phyloP scores from a whole-genome alignment of 495 filamentous ascomycete genomes.

The Talaromyces borbonicus region DNA sequence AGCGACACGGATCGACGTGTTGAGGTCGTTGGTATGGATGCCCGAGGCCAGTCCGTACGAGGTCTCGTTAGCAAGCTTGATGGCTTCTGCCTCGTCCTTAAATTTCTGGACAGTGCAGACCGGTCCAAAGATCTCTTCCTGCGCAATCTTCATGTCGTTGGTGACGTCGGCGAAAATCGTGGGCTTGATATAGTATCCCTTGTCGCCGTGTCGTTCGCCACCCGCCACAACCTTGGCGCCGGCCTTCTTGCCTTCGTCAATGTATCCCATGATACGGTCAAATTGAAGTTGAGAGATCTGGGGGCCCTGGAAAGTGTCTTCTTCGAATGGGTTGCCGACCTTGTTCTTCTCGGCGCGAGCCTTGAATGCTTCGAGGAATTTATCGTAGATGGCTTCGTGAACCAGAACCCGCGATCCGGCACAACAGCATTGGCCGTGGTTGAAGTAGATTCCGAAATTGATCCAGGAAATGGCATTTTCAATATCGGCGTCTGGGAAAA shows the following conservation, averaged over 20 bases:
- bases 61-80: slow-evolving; percentile 72
- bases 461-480: slow-evolving; percentile 95
- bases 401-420: slow-evolving; percentile 94
- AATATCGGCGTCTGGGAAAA: slow-evolving; percentile 93
- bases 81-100: slow-evolving; percentile 75
- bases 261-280: slow-evolving; percentile 97
- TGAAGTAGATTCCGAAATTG: slow-evolving; percentile 98
- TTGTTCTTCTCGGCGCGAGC: slow-evolving; percentile 70
- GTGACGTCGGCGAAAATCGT: slow-evolving; percentile 92
- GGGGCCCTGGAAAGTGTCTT: slow-evolving; percentile 91
- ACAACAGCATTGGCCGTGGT: slow-evolving; percentile 98
- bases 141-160: slow-evolving; percentile 92
- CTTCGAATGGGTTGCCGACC: slow-evolving; percentile 85
- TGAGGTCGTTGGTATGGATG: slow-evolving; percentile 87
- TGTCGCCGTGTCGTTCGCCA: slow-evolving; percentile 77
- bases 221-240: slow-evolving; percentile 80
- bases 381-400: slow-evolving; percentile 91
- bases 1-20: slow-evolving; percentile 82
- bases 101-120: slow-evolving; percentile 94
- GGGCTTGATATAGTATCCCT: slow-evolving; percentile 96
- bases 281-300: slow-evolving; percentile 93
- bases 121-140: slow-evolving; percentile 97
- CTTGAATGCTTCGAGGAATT: slow-evolving; percentile 86
- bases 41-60: slow-evolving; percentile 78
- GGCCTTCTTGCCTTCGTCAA: slow-evolving; percentile 75